These are phyloP conservation scores for Oxytropis ochrocephala DNA, from an alignment of 306 rosid species.

Conservation along the genomic window DNA sequence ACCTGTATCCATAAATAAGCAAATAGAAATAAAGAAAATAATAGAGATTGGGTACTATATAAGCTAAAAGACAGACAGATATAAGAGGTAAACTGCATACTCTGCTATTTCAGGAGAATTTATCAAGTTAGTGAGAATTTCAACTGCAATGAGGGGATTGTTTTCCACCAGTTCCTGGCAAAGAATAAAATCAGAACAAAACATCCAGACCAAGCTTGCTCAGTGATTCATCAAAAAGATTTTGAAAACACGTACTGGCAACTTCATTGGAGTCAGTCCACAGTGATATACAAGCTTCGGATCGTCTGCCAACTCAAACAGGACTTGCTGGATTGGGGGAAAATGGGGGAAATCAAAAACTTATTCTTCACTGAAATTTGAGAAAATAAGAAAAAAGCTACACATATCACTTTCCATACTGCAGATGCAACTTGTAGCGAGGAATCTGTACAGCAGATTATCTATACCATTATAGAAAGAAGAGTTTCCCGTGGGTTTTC, in stretches of 20 bases:
- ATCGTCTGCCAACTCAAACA: constrained; percentile 68
- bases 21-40: constrained; percentile 31
- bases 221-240: constrained; percentile 9
- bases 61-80: constrained; percentile 6
- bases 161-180: constrained; percentile 92
- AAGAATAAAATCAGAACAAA: constrained; percentile 16
- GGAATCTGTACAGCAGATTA: not conserved
- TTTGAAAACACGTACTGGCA: constrained; percentile 60
- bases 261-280: constrained; percentile 87
- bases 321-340: constrained; percentile 59
- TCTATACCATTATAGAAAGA: not conserved
- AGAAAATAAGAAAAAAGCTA: constrained; percentile 14
- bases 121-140: constrained; percentile 87
- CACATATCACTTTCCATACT: not conserved
- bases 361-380: constrained; percentile 22
- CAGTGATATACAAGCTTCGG: constrained; percentile 95
- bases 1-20: constrained; percentile 54
- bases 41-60: constrained; percentile 11
- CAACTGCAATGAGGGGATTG: constrained; percentile 93
- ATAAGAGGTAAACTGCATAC: constrained; percentile 43
- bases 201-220: constrained; percentile 1
- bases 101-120: constrained; percentile 81
- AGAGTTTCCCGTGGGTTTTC: not conserved
- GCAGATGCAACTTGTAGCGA: constrained; percentile 11
- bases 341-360: constrained; percentile 16